Evolutionary conservation across 495 filamentous ascomycete species (phyloP), one percentile per base, ranked within the genome.

Genomic region (Aspergillus carlsbadensis): DNA sequence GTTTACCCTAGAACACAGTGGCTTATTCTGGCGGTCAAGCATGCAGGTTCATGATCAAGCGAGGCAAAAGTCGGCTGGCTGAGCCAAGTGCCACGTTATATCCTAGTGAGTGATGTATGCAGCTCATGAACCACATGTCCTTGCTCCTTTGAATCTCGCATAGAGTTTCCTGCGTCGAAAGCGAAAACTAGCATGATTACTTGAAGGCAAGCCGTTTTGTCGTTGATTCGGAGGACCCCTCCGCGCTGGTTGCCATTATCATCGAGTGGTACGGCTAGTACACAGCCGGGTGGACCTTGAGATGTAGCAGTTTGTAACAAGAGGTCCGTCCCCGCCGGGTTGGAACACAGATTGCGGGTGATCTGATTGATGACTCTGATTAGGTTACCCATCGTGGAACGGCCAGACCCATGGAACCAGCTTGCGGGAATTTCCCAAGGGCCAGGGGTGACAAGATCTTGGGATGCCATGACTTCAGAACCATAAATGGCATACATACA

Each of bases 341-440:
- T 54, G 42, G 33, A 18, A 40, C 54, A 63, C 50, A 47, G 54
- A 53, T 26, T 22, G 52, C 34, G 57, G 56, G 26, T 18, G 34
- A 56, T 54, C 54, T 53, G 34, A 55, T 17, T 42, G 44, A 29
- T 29, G 26, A 29, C 26, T 8, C 3, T 29, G 26, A 58, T 54
- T 60, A 49, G 57, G 56, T 54, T 54, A 39, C 43, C 31, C 40
- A 43, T 42, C 51, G 61, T 56, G 62, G 62, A 53, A 60, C 62
- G 42, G 22, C n/a, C 17, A 41, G 54, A 64, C 48, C 62, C 62
- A 58, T 57, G 62, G 62, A 64, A 64, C 62, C 34, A 10, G 42
- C 31, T 37, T 45, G 36, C 62, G 62, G 62, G 62, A 60, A 57
- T 54, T 58, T 60, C 43, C 62, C 58, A 60, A 44, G 15, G 62